Base-by-base conservation (phyloP, 371 early-diverging fungal species). In the Zancudomyces culisetae region DNA sequence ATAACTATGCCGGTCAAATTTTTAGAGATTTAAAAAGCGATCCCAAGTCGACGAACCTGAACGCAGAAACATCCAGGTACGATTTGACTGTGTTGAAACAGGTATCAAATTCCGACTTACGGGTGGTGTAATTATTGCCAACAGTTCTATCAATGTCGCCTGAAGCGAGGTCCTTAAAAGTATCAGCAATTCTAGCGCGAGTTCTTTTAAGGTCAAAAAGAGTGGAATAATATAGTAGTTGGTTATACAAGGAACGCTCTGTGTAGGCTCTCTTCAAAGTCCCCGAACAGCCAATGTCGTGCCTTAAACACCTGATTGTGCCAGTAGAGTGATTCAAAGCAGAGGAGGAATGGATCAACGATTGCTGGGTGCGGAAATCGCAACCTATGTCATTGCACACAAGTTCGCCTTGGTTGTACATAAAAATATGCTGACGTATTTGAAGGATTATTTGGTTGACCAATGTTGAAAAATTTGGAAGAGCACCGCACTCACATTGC, bases 331-430 rank as follows among this genome's bases (percentile, higher is more conserved):
- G 18, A 48, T 48, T 48, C 8, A 88, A 8, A 72, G 62, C 20
- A 67, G 63, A 52, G 47, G 24, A 8, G 50, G 40, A 18, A 26
- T 27, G 19, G 27, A 27, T 15, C 4, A 51, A 18, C 19, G 4
- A 2, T 8, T 35, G 35, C 35, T 27, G 27, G 18, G 55, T 47
- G 18, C 40, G 20, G 27, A 49, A 26, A 21, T 45, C 23, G 49
- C 53, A 53, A 8, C 53, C 49, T 4, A 26, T 10, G 19, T 90
- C 87, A 57, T 87, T 85, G 61, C 93, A 92, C 18, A 79, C 59
- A 20, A 79, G 58, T 75, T 76, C 79, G 22, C 75, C 72, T 40
- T 76, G 60, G 61, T 86, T 79, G 63, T 85, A 95, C 35, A 60
- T 64, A 42, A 70, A 63, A 29, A 94, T 75, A 48, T 77, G 71